phyloP scores from a whole-genome alignment of 164 flowering plant genomes.

The Nymphaea colorata region DNA sequence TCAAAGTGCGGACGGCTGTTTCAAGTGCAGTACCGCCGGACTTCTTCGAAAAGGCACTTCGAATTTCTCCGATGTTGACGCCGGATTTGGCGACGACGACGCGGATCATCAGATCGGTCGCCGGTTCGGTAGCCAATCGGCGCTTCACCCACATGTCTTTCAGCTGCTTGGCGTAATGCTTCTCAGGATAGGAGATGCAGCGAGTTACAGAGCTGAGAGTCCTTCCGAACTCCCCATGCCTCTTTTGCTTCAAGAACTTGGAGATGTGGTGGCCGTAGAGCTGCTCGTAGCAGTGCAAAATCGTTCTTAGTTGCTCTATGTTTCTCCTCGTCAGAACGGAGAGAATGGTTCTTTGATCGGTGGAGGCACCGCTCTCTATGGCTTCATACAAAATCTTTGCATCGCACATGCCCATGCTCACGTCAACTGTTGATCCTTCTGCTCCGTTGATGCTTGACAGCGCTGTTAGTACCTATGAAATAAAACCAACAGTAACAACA shows the following conservation, averaged over 20 bases:
- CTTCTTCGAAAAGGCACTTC: slow-evolving; percentile 17
- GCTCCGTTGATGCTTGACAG: slow-evolving; percentile 14
- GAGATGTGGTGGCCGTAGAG: slow-evolving; percentile 36
- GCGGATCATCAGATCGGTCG: slow-evolving; percentile 7
- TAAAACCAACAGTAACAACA: neutral
- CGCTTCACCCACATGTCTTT: slow-evolving; percentile 8
- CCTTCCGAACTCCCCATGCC: slow-evolving; percentile 25
- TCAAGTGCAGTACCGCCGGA: neutral
- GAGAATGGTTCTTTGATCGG: slow-evolving; percentile 21
- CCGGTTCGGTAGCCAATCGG: neutral
- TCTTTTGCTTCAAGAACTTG: slow-evolving; percentile 20
- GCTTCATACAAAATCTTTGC: slow-evolving; percentile 34
- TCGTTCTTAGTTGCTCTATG: slow-evolving; percentile 18
- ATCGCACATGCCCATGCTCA: slow-evolving; percentile 37
- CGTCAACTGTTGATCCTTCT: slow-evolving; percentile 12
- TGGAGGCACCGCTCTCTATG: slow-evolving; percentile 26
- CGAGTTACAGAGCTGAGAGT: slow-evolving; percentile 16
- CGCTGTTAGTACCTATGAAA: slow-evolving; percentile 16
- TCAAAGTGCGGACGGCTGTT: neutral
- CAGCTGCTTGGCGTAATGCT: slow-evolving; percentile 25
- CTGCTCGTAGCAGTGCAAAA: slow-evolving; percentile 23
- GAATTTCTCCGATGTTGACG: slow-evolving; percentile 12
- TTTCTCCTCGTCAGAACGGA: slow-evolving; percentile 21
- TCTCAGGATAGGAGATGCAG: slow-evolving; percentile 21
- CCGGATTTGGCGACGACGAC: slow-evolving; percentile 10